Conservation (phyloP, 129 eudicot genomes). For the Flaveria linearis region DNA sequence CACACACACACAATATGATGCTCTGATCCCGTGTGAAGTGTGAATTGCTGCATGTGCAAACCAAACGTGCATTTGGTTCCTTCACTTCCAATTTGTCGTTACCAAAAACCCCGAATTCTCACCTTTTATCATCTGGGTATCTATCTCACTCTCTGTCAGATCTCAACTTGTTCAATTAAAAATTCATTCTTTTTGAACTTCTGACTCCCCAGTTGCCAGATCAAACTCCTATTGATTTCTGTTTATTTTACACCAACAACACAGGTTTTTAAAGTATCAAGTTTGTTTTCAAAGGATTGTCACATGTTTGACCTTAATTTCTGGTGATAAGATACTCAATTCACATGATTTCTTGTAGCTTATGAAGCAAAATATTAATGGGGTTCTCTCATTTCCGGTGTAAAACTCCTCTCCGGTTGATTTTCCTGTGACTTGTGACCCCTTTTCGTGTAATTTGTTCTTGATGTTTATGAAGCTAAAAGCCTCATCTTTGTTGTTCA, state of each 20-base stretch:
- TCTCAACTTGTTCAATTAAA: conserved; percentile 26
- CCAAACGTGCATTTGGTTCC: conserved; percentile 15
- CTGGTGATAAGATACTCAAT: conserved; percentile 35
- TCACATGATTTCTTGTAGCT: conserved; percentile 62
- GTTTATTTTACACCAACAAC: conserved; percentile 31
- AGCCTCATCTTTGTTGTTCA: conserved; percentile 2
- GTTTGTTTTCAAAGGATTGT: conserved; percentile 36
- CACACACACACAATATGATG: not conserved
- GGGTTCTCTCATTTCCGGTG: too few species aligned
- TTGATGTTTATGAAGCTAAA: not conserved
- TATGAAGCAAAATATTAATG: conserved; percentile 35
- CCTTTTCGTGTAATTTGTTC: conserved; percentile 4
- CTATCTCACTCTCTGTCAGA: conserved; percentile 37
- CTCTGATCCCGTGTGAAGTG: too few species aligned
- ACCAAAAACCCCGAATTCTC: conserved; percentile 15
- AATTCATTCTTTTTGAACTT: conserved; percentile 23
- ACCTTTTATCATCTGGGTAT: conserved; percentile 23
- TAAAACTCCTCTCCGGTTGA: conserved; percentile 21
- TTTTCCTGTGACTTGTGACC: conserved; percentile 35
- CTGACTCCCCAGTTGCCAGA: conserved; percentile 39
- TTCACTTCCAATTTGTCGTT: conserved; percentile 22
- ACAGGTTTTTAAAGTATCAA: conserved; percentile 11
- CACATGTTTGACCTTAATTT: conserved; percentile 59
- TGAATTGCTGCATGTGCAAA: conserved; percentile 16
- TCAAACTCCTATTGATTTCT: conserved; percentile 34